These are phyloP conservation scores for Mycena maculata DNA, from an alignment of 768 basidiomycete genomes.

Conservation along the genomic window DNA sequence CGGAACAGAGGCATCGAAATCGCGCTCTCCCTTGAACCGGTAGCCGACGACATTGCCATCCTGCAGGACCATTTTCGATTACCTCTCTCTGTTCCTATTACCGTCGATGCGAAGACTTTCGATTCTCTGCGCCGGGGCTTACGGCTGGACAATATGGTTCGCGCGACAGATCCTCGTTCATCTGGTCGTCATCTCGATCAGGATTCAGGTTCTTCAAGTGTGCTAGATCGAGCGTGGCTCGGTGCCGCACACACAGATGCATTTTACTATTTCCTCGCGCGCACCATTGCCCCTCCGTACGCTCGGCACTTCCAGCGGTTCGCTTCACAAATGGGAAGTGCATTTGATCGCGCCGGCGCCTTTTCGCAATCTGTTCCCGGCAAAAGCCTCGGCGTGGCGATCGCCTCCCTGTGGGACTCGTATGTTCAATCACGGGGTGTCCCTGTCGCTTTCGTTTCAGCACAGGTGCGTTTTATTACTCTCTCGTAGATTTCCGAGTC, in stretches of 20 bases:
- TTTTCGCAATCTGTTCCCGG: conserved; percentile 35
- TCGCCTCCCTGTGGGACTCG: conserved; percentile 28
- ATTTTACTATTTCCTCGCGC: conserved; percentile 52
- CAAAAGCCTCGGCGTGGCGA: conserved; percentile 5
- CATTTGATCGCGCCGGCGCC: conserved; percentile 16
- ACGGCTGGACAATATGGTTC: background rate
- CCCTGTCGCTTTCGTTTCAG: conserved; percentile 50
- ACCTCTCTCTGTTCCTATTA: conserved; percentile 42
- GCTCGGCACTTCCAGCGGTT: conserved; percentile 46
- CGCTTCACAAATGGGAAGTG: conserved; percentile 21
- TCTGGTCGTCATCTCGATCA: conserved; percentile 60
- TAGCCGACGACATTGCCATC: conserved; percentile 59
- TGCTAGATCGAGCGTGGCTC: conserved; percentile 55
- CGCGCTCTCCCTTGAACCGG: conserved; percentile 54
- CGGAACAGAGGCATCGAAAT: conserved; percentile 96
- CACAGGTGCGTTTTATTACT: conserved; percentile 56
- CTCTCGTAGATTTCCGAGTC: conserved; percentile 31
- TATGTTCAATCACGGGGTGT: conserved; percentile 43
- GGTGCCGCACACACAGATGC: conserved; percentile 42
- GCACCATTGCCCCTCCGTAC: conserved; percentile 47
- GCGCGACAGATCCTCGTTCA: conserved; percentile 36
- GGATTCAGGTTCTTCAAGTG: conserved; percentile 56
- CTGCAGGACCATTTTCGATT: conserved; percentile 63
- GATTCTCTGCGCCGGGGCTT: conserved; percentile 33
- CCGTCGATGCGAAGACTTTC: conserved; percentile 22